Base-by-base conservation (phyloP, 2,329 filamentous ascomycete species). In the Microdochium trichocladiopsis region DNA sequence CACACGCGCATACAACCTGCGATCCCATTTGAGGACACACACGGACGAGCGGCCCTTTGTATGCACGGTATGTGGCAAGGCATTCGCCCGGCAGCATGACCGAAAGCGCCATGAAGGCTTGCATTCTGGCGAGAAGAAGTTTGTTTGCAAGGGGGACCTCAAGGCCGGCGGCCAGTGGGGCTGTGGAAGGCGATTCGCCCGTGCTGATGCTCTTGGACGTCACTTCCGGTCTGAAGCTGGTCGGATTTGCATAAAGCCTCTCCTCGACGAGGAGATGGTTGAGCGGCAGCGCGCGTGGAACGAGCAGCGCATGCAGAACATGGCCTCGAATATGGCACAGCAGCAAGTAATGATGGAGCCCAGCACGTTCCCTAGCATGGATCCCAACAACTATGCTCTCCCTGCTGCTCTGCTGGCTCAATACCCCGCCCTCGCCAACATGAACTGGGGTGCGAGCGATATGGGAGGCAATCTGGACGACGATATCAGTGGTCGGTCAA, bases 71-170 rank as follows among this genome's bases (percentile, higher is more conserved):
- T 99, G 94, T 61, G 90, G 90, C 50, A 99, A 99, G 69, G 94
- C 94, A 0, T 99, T 99, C 71, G 94, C 94, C 5, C 87, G 94
- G 24, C 94, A 99, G 66, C 94, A 99, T 66, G 94, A 99, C 67
- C 87, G 94, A 47, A 99, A 99, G 71, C 87, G 94, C 37, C 94
- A 99, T 69, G 94, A 99, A 72, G 92, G 93, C 37, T 75, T 99
- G 43, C 94, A 99, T 65, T 95, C 90, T 0, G 94, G 94, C 43
- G 94, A 99, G 73, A 99, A 97, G 82, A 97, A 96, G 66, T 99
- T 97, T 66, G 89, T 97, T 8, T 99, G 94, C 72, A 91, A 90
- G 60, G 94, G 94, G 51, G 88, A 92, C 53, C 82, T 99, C 49
- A 92, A 93, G 59, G 83, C 83, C 2, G 85, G 86, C 48, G 86